Evolutionary conservation across 2,329 filamentous ascomycete genomes (phyloP).

Genomic region (Ophiostoma ulmi): DNA sequence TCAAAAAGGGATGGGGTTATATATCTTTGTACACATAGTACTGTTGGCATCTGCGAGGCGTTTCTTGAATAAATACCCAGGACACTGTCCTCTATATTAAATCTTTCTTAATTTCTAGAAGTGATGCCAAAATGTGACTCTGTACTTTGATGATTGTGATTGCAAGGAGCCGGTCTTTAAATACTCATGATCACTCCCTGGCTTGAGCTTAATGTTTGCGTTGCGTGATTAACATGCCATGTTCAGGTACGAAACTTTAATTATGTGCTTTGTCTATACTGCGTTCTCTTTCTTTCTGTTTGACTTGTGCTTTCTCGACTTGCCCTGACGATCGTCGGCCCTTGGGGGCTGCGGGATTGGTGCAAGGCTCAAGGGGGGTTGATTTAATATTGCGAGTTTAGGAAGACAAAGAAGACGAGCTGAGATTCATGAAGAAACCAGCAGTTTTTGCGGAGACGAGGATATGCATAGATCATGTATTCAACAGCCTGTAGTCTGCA

Average conservation of each 20-base stretch:
- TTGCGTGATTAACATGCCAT: neutral
- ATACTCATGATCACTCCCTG: neutral
- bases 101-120: neutral
- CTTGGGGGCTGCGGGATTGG: constrained; percentile 14
- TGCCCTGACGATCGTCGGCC: constrained; percentile 20
- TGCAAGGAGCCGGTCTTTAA: neutral
- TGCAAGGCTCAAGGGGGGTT: constrained; percentile 14
- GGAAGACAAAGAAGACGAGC: neutral
- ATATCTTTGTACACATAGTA: neutral
- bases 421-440: neutral
- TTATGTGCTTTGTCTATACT: neutral
- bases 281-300: neutral
- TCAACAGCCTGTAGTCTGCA: neutral
- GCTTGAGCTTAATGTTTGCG: neutral
- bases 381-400: neutral
- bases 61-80: neutral
- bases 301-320: neutral
- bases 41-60: constrained; percentile 4
- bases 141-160: neutral
- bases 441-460: neutral
- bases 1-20: neutral
- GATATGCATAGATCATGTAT: neutral
- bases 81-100: neutral
- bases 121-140: no score
- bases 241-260: neutral